Evolutionary conservation across 2,329 filamentous ascomycete species (phyloP).

Genomic region (Achaetomium macrosporum): DNA sequence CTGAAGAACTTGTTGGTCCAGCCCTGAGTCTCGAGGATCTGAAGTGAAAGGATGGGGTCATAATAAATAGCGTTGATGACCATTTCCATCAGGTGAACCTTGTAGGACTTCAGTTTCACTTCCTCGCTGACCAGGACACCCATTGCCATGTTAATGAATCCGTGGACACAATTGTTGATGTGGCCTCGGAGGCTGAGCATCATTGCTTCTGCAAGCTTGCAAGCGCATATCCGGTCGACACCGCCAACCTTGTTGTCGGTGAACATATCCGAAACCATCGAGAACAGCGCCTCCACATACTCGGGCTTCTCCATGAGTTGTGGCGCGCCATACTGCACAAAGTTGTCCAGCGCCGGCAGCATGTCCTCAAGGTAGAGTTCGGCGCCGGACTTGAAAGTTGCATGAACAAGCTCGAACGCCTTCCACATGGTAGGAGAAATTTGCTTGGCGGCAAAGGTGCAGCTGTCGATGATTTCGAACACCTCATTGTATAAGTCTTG

Average conservation of each 20-base stretch:
- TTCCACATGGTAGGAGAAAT: constrained; percentile 98
- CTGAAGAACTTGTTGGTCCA: constrained; percentile 99
- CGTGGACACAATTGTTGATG: constrained; percentile 80
- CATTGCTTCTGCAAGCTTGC: constrained; percentile 93
- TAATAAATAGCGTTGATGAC: constrained; percentile 98
- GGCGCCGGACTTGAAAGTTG: constrained; percentile 93
- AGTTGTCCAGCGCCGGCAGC: constrained; percentile 96
- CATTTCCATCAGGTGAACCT: constrained; percentile 97
- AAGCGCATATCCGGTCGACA: constrained; percentile 92
- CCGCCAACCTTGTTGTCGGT: constrained; percentile 85
- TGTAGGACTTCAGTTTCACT: constrained; percentile 84
- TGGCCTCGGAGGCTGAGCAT: constrained; percentile 90
- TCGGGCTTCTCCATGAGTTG: constrained; percentile 75
- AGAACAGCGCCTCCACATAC: constrained; percentile 81
- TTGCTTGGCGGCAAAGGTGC: constrained; percentile 92
- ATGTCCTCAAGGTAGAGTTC: constrained; percentile 98
- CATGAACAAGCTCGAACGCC: constrained; percentile 93
- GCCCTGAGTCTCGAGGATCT: constrained; percentile 80
- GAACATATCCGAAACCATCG: constrained; percentile 96
- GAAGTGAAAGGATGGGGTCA: constrained; percentile 78
- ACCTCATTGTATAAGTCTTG: constrained; percentile 92
- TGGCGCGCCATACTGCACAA: constrained; percentile 83
- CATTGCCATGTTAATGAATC: constrained; percentile 90
- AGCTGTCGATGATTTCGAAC: constrained; percentile 98
- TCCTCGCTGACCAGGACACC: constrained; percentile 67